Evolutionary conservation across 106 monocot species (phyloP).

Genomic region (Dendrobium chrysotoxum): DNA sequence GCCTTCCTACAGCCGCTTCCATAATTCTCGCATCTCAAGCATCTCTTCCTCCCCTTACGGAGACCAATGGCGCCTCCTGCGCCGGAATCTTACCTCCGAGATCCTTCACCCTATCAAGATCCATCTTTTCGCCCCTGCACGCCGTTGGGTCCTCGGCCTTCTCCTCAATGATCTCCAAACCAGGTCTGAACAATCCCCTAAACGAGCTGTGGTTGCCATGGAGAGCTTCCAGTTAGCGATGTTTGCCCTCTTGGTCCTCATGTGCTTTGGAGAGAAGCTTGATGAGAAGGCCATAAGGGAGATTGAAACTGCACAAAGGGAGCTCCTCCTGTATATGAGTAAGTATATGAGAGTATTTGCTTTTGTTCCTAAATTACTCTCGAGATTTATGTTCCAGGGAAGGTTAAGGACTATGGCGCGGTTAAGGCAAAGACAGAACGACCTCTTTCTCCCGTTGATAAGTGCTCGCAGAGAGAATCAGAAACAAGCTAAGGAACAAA

Average conservation of each 20-base stretch:
- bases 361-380: neutral
- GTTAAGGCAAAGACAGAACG: slow-evolving; percentile 1
- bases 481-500: neutral
- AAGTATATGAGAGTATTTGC: neutral
- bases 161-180: neutral
- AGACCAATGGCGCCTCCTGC: slow-evolving; percentile 5
- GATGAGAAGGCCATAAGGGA: slow-evolving; percentile 9
- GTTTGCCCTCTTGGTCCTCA: slow-evolving; percentile 6
- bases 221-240: slow-evolving; percentile 12
- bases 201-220: neutral
- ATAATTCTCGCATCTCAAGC: neutral
- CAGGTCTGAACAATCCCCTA: neutral
- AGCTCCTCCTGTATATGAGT: neutral
- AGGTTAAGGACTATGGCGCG: neutral
- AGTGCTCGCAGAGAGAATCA: neutral
- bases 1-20: neutral
- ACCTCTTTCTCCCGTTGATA: slow-evolving; percentile 3
- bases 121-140: neutral
- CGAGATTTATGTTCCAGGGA: neutral
- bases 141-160: slow-evolving; percentile 9
- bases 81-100: slow-evolving; percentile 9
- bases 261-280: slow-evolving; percentile 18
- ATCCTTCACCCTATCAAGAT: neutral
- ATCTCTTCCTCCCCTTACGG: slow-evolving; percentile 11
- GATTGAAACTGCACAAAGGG: neutral